Evolutionary conservation across 139 green algal species (phyloP).

Genomic region (Auxenochlorella pyrenoidosa): DNA sequence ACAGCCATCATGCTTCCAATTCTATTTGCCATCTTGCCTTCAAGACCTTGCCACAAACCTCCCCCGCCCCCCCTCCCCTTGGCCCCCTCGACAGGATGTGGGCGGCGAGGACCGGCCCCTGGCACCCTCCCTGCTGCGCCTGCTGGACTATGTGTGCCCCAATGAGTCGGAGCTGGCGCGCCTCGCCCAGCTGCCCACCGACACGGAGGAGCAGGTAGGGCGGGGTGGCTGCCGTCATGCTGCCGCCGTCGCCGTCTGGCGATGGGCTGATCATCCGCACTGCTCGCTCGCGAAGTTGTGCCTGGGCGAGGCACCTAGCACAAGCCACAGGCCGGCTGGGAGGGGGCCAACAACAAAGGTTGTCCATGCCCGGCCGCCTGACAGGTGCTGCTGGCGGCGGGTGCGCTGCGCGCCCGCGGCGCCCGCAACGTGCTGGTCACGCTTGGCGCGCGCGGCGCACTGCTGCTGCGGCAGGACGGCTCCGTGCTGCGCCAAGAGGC

Average conservation of each 20-base stretch:
- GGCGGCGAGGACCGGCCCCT: constrained; percentile 65
- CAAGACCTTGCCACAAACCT: background rate
- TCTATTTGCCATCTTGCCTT: no score
- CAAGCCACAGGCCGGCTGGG: no score
- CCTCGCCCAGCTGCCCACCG: constrained; percentile 47
- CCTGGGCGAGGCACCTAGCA: no score
- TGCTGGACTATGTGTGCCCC: constrained; percentile 58
- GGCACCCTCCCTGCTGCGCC: constrained; percentile 41
- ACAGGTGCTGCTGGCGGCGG: constrained; percentile 47
- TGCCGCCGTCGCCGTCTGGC: no score
- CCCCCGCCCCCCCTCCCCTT: no score
- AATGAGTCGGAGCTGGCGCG: constrained; percentile 74
- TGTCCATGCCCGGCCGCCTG: no score
- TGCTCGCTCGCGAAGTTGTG: no score
- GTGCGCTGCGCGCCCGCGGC: constrained; percentile 43
- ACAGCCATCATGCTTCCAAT: no score
- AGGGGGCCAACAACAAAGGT: no score
- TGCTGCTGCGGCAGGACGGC: constrained; percentile 50
- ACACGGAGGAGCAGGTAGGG: constrained; percentile 46
- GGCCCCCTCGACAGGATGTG: constrained; percentile 45
- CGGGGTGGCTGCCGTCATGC: no score
- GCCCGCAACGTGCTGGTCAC: constrained; percentile 67
- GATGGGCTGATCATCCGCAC: no score
- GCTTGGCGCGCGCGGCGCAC: constrained; percentile 59
- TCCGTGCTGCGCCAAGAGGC: constrained; percentile 44